Conservation (phyloP, 106 monocot species). For the Acorus gramineus region DNA sequence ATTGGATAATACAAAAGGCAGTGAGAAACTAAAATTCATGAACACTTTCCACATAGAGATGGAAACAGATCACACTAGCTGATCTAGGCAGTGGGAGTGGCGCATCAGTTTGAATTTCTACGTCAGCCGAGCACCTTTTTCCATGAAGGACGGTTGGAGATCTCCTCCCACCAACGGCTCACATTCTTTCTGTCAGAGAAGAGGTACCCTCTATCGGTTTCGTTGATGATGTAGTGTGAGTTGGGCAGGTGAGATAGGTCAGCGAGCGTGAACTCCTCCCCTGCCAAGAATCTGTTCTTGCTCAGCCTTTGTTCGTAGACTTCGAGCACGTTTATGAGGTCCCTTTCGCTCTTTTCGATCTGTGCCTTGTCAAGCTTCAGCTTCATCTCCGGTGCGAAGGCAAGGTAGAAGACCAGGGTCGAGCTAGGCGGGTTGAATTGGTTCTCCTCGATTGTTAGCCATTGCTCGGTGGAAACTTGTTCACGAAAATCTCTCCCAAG, state of each 20-base stretch:
- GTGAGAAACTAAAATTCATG: too few relatives aligned
- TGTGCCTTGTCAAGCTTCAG: conserved; percentile 29
- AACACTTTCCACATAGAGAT: too few relatives aligned
- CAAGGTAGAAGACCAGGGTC: conserved; percentile 49
- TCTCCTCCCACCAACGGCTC: conserved; percentile 76
- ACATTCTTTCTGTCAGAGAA: conserved; percentile 56
- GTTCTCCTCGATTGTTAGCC: conserved; percentile 57
- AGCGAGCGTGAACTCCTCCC: conserved; percentile 78
- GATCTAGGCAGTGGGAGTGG: not conserved
- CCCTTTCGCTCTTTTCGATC: conserved; percentile 42
- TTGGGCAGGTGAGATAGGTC: conserved; percentile 88
- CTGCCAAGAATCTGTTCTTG: conserved; percentile 63
- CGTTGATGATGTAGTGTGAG: conserved; percentile 27
- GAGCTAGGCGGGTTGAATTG: conserved; percentile 59
- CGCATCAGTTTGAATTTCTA: conserved; percentile 54
- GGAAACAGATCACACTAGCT: too few relatives aligned
- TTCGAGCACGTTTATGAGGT: conserved; percentile 66
- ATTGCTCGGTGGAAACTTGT: conserved; percentile 48
- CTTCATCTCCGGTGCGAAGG: conserved; percentile 44
- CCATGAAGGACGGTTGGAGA: conserved; percentile 62
- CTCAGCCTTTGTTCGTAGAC: conserved; percentile 65
- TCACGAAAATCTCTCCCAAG: conserved; percentile 50
- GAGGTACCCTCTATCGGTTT: conserved; percentile 24
- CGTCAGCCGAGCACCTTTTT: conserved; percentile 32
- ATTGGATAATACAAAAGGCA: too few relatives aligned